Base-by-base conservation (phyloP, 345 rosid species). In the Rubroshorea leprosula region DNA sequence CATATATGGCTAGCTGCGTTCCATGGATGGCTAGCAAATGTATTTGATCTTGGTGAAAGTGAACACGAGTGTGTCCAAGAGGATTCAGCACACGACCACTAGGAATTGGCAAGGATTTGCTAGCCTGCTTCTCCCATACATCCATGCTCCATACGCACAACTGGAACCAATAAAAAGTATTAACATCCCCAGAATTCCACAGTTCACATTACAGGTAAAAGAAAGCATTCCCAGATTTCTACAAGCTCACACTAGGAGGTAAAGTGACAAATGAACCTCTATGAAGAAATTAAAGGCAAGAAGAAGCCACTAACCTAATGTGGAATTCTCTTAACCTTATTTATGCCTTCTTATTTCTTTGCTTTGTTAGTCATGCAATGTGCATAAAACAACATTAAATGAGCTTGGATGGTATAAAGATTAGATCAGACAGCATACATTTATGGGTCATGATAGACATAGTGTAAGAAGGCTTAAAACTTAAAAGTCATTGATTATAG, bases 111-210 rank as follows among this genome's bases (percentile, higher is more conserved):
- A 72, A 62, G 66, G 64, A 74, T 61, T 75, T 75, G 58, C 63
- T 62, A 35, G 71, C 60, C 63, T 65, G 80, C 58, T 78, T 88
- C 69, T 83, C 91, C 96, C 96, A 88, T 49, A 78, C 83, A 65
- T 88, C 92, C 55, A 76, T 78, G 73, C 80, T 88, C 90, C 92
- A 85, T 58, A 79, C 76, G 62, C 84, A 85, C 20, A 88, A 69
- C 96, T 88, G 62, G 60, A 66, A 68, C 22, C 19, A 58, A 14
- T 47, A 51, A 18, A 24, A 45, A 24, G 23, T 38, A 23, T 19
- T 43, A 39, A 23, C 6, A 57, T 44, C 23, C 35, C 49, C 43
- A 5, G 18, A 5, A 44, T 5, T 44, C 47, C 4, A 24, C 2
- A 23, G 61, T 41, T 38, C 0, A 4, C 23, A 47, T 54, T 23